phyloP scores from a whole-genome alignment of 108 stramenopile species.

The Ochromonas danica region DNA sequence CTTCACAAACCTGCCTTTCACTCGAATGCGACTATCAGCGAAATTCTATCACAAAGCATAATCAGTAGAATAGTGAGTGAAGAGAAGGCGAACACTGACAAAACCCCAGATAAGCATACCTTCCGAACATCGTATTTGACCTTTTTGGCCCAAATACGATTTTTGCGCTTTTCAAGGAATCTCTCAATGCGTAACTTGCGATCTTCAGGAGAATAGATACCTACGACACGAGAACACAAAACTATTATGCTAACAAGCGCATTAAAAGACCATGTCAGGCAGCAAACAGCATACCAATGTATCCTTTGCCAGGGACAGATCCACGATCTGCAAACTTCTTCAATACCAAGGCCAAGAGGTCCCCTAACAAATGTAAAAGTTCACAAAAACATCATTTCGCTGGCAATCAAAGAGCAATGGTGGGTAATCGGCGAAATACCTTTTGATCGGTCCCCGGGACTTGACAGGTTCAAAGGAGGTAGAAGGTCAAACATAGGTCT shows the following conservation, averaged over 20 bases:
- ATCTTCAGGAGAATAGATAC: slow-evolving; percentile 90
- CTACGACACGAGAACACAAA: too few relatives aligned
- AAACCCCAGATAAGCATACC: background rate
- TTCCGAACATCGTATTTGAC: slow-evolving; percentile 98
- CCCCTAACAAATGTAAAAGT: too few relatives aligned
- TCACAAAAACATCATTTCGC: too few relatives aligned
- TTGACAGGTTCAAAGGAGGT: too few relatives aligned
- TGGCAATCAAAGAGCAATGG: too few relatives aligned
- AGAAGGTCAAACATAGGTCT: too few relatives aligned
- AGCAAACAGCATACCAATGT: too few relatives aligned
- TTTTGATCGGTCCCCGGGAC: too few relatives aligned
- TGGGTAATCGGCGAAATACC: too few relatives aligned
- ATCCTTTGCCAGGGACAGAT: background rate
- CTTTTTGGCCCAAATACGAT: slow-evolving; percentile 90
- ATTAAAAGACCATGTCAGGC: too few relatives aligned
- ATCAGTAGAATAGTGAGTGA: background rate
- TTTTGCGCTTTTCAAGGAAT: slow-evolving; percentile 86
- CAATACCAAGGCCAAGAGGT: background rate
- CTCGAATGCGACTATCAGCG: slow-evolving; percentile 89
- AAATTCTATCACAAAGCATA: slow-evolving; percentile 62
- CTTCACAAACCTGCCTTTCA: slow-evolving; percentile 96
- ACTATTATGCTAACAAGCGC: too few relatives aligned
- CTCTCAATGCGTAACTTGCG: slow-evolving; percentile 76
- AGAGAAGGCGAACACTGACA: background rate
- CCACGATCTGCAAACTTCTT: background rate